phyloP scores from a whole-genome alignment of 2,329 filamentous ascomycete genomes.

The Kalaharituber pfeilii region DNA sequence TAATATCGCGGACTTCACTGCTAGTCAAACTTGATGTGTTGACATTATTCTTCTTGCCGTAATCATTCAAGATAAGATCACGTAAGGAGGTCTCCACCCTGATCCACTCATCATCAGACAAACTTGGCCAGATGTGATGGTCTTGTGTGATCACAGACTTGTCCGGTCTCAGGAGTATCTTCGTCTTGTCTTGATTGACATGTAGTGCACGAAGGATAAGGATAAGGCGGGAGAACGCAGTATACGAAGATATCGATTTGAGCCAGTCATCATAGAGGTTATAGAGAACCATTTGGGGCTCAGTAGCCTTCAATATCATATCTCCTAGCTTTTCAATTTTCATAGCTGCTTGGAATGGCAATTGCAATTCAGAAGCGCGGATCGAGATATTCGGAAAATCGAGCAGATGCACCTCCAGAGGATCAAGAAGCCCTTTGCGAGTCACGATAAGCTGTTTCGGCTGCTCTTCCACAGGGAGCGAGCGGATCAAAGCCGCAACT shows the following conservation, averaged over 20 bases:
- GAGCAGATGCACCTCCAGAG: conserved; percentile 86
- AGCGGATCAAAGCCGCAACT: conserved; percentile 92
- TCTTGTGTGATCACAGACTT: conserved; percentile 97
- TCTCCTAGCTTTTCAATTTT: conserved; percentile 98
- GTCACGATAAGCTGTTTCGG: conserved; percentile 98
- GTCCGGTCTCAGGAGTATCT: conserved; percentile 82
- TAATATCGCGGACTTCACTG: conserved; percentile 95
- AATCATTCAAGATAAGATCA: conserved; percentile 93
- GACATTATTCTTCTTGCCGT: conserved; percentile 99
- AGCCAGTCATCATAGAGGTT: conserved; percentile 98
- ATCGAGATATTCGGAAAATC: conserved; percentile 99
- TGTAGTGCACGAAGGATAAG: conserved; percentile 87
- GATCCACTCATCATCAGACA: conserved; percentile 95
- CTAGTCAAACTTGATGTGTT: conserved; percentile 93
- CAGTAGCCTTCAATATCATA: conserved; percentile 94
- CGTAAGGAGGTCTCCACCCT: conserved; percentile 95
- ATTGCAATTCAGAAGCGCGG: conserved; percentile 83
- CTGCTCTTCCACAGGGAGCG: conserved; percentile 90
- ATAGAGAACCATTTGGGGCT: conserved; percentile 99
- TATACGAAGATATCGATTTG: conserved; percentile 96
- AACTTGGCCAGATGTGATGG: conserved; percentile 93
- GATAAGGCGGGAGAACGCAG: conserved; percentile 87
- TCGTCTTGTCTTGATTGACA: conserved; percentile 97
- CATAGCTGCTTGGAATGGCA: conserved; percentile 99
- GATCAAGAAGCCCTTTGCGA: conserved; percentile 88